Base-by-base conservation (phyloP, 345 rosid genomes). In the Citrus medica region DNA sequence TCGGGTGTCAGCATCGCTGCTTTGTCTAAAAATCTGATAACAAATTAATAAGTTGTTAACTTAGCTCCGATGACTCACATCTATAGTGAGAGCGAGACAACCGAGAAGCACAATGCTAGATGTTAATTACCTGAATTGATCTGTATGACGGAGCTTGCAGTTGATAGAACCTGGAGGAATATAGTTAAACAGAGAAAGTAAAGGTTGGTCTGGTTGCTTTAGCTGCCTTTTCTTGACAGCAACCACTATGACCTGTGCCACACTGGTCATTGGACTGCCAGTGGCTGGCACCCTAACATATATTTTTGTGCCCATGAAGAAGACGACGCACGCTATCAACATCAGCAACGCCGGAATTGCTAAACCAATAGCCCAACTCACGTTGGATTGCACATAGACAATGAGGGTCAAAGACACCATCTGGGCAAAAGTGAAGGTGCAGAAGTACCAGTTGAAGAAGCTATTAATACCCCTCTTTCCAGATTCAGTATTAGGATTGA, bases 391-490 rank as follows among this genome's bases (percentile, higher is more conserved):
- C 77, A 91, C 74, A 33, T 93, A 93, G 30, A 93, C 94, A 60
- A 93, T 87, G 22, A 90, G 75, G 0, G 97, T 93, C 78, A 91
- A 78, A 6, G 97, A 86, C 32, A 93, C 75, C 89, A 91, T 83
- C 80, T 87, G 89, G 7, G 97, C 95, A 2, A 93, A 91, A 42
- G 92, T 93, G 88, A 86, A 93, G 69, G 92, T 91, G 82, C 88
- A 93, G 86, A 91, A 88, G 79, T 93, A 91, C 97, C 97, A 93
- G 79, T 93, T 93, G 84, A 93, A 90, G 90, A 93, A 93, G 76
- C 94, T 93, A 75, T 89, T 86, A 71, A 91, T 85, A 30, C 95
- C 95, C 80, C 79, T 90, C 79, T 90, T 90, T 35, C 97, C 97
- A 0, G 97, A 85, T 55, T 89, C 92, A 0, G 95, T 83, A 22